These are phyloP conservation scores for Fusarium begoniae DNA, from an alignment of 2,329 filamentous ascomycete genomes.

Conservation along the genomic window DNA sequence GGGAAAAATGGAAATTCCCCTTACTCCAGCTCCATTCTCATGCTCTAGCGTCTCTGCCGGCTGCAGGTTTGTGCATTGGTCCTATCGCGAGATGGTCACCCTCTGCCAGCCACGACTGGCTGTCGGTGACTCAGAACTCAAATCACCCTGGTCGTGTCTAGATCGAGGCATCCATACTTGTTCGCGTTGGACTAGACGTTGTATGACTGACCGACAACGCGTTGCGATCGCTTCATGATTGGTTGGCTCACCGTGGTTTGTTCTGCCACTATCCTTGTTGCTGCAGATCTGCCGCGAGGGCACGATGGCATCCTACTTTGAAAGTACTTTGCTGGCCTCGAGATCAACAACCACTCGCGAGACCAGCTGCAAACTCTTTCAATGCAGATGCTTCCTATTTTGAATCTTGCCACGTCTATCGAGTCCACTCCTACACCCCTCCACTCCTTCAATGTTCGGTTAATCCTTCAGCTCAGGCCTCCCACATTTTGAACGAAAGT, in stretches of 20 bases:
- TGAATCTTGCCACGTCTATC: neutral
- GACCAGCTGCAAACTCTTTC: slow-evolving; percentile 28
- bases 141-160: slow-evolving; percentile 24
- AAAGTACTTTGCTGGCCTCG: slow-evolving; percentile 31
- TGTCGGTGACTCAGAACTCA: slow-evolving; percentile 40
- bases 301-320: slow-evolving; percentile 25
- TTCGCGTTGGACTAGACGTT: slow-evolving; percentile 22
- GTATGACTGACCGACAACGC: slow-evolving; percentile 37
- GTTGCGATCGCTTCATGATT: slow-evolving; percentile 30
- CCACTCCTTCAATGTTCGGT: neutral
- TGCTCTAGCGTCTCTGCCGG: slow-evolving; percentile 10
- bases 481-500: slow-evolving; percentile 8
- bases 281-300: slow-evolving; percentile 28
- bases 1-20: slow-evolving; percentile 9
- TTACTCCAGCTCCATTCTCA: slow-evolving; percentile 1
- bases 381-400: slow-evolving; percentile 1
- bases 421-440: neutral
- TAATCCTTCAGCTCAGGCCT: slow-evolving; percentile 20
- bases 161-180: slow-evolving; percentile 1
- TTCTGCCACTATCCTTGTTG: slow-evolving; percentile 9
- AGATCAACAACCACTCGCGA: slow-evolving; percentile 34
- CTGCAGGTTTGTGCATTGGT: slow-evolving; percentile 34
- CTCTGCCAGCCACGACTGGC: slow-evolving; percentile 37
- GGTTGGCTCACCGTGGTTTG: slow-evolving; percentile 13
- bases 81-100: slow-evolving; percentile 38